Conservation (phyloP, 2,329 filamentous ascomycete species). For the Colletotrichum navitas region DNA sequence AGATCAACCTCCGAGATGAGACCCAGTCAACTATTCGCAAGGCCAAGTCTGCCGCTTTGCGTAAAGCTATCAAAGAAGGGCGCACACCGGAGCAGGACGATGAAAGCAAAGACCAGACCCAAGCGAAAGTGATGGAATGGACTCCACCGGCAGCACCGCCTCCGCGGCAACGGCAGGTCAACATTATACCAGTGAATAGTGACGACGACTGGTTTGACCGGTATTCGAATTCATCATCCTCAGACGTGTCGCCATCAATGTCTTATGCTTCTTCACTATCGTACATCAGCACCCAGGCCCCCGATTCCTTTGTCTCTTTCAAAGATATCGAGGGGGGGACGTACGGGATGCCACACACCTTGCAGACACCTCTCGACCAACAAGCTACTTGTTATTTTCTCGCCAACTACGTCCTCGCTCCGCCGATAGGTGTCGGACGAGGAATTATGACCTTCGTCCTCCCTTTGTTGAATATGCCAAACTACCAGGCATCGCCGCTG, state of each 20-base stretch:
- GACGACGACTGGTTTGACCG: conserved; percentile 39
- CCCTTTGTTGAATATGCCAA: conserved; percentile 42
- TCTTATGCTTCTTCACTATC: conserved; percentile 36
- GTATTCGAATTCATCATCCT: conserved; percentile 32
- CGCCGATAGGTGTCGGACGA: conserved; percentile 41
- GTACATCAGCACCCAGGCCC: conserved; percentile 35
- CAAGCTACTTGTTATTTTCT: conserved; percentile 46
- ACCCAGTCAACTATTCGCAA: conserved; percentile 43
- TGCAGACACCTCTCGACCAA: conserved; percentile 45
- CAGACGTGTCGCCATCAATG: conserved; percentile 38
- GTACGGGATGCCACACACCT: conserved; percentile 37
- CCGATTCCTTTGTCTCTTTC: conserved; percentile 33
- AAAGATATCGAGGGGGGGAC: conserved; percentile 29
- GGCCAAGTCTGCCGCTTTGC: conserved; percentile 41
- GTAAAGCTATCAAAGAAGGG: conserved; percentile 40
- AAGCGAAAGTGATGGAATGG: conserved; percentile 32
- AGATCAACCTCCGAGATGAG: conserved; percentile 43
- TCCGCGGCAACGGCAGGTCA: conserved; percentile 29
- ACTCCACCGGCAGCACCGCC: conserved; percentile 29
- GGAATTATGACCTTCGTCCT: conserved; percentile 45
- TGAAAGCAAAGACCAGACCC: conserved; percentile 15
- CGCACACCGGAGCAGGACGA: conserved; percentile 31
- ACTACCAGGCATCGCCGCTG: conserved; percentile 43
- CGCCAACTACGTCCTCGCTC: conserved; percentile 45
- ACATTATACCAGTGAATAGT: conserved; percentile 22